phyloP scores from a whole-genome alignment of 1,284 basidiomycete genomes.

The Ceratobasidium sp. region DNA sequence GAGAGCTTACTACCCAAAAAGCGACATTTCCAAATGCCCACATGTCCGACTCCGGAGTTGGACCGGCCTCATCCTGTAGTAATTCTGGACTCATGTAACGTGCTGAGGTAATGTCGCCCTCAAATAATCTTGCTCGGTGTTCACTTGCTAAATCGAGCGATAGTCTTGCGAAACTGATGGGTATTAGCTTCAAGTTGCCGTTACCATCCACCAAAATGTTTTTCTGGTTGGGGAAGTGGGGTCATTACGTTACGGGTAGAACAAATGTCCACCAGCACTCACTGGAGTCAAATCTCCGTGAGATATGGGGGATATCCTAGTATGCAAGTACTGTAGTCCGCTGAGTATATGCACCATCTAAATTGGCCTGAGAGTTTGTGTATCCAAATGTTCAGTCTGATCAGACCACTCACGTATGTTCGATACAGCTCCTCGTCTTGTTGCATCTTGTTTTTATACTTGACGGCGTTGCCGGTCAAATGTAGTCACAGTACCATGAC shows the following conservation, averaged over 20 bases:
- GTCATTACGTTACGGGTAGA: not conserved
- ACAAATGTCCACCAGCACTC: not conserved
- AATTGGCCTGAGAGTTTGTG: too few relatives aligned
- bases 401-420: not conserved
- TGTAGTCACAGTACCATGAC: not conserved
- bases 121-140: not conserved
- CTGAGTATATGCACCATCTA: slow-evolving; percentile 9
- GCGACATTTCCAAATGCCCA: slow-evolving; percentile 42
- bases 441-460: slow-evolving; percentile 25
- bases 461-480: not conserved
- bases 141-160: not conserved
- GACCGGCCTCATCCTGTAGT: not conserved
- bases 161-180: slow-evolving; percentile 17
- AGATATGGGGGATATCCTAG: not conserved
- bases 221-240: not conserved
- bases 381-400: too few relatives aligned
- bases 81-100: slow-evolving; percentile 39
- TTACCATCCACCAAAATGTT: slow-evolving; percentile 31
- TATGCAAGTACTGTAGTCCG: slow-evolving; percentile 34
- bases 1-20: slow-evolving; percentile 30
- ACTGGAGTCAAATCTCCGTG: slow-evolving; percentile 38
- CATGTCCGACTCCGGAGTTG: slow-evolving; percentile 38
- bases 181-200: slow-evolving; percentile 26
- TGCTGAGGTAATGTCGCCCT: not conserved
- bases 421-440: slow-evolving; percentile 21